phyloP scores from a whole-genome alignment of 768 basidiomycete genomes.

The Megacollybia marginata region DNA sequence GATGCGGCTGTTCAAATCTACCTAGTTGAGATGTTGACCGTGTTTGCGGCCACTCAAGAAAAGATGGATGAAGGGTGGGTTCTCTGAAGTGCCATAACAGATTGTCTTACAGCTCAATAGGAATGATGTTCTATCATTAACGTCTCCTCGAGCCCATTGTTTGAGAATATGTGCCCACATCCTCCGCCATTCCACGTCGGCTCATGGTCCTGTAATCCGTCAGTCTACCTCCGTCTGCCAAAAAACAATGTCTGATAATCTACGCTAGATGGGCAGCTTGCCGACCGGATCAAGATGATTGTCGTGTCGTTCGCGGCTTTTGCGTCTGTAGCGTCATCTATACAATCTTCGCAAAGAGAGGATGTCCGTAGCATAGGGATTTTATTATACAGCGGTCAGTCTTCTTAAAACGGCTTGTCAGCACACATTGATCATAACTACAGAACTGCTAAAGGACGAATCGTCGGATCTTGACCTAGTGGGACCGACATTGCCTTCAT shows the following conservation, averaged over 20 bases:
- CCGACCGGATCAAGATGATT: conserved; percentile 60
- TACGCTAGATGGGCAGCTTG: conserved; percentile 38
- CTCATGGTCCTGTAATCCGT: conserved; percentile 49
- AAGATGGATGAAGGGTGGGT: conserved; percentile 12
- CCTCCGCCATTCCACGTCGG: conserved; percentile 63
- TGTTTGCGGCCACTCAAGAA: conserved; percentile 43
- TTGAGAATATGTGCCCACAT: conserved; percentile 78
- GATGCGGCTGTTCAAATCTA: conserved; percentile 61
- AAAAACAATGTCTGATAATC: conserved; percentile 3
- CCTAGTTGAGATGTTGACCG: conserved; percentile 60
- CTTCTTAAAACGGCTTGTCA: neutral
- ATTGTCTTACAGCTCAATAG: conserved; percentile 9
- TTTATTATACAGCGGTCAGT: conserved; percentile 69
- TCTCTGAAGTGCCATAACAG: neutral
- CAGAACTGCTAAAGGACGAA: conserved; percentile 85
- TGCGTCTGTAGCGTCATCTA: conserved; percentile 46
- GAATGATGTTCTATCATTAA: conserved; percentile 31
- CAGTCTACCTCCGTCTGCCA: conserved; percentile 6
- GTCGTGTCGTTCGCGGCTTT: conserved; percentile 57
- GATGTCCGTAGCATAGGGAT: conserved; percentile 77
- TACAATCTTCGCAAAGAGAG: conserved; percentile 51
- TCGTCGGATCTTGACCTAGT: conserved; percentile 70
- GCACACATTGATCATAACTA: conserved; percentile 3
- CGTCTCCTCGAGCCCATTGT: conserved; percentile 58
- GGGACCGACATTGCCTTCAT: conserved; percentile 69